Conservation (phyloP, 169 alveolate species). For the Plasmodium coatneyi region DNA sequence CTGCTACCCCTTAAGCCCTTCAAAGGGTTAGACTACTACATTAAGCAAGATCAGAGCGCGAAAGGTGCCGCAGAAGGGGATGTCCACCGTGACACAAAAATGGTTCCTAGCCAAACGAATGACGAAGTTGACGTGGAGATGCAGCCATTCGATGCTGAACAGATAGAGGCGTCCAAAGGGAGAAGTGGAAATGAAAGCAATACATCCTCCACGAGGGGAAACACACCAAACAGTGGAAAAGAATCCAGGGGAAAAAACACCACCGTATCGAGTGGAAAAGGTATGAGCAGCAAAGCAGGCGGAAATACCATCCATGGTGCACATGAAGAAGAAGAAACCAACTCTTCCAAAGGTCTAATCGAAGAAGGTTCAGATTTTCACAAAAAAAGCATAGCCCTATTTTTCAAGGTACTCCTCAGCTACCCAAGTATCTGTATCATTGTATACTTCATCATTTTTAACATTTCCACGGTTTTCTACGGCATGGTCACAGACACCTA, state of each 20-base stretch:
- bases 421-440: conserved; percentile 57
- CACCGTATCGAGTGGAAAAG: not conserved
- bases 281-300: not conserved
- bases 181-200: not conserved
- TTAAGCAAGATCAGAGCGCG: not conserved
- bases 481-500: conserved; percentile 71
- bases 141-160: not conserved
- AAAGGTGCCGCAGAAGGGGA: not conserved
- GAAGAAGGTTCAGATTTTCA: conserved; percentile 7
- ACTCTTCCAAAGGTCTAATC: not conserved
- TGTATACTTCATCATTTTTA: conserved; percentile 37
- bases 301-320: not conserved
- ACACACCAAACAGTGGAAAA: not conserved
- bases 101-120: not conserved
- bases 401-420: conserved; percentile 32
- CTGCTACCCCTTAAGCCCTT: conserved; percentile 43
- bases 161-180: not conserved
- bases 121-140: not conserved
- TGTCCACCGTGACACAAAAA: not conserved
- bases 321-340: not conserved
- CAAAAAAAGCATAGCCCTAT: conserved; percentile 17
- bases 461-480: conserved; percentile 53
- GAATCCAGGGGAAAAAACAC: not conserved
- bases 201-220: not conserved
- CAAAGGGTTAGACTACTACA: conserved; percentile 52